Evolutionary conservation across 179 eudicot genomes (phyloP), one percentile per base, ranked within the genome.

Genomic region (Beta macrorhiza): DNA sequence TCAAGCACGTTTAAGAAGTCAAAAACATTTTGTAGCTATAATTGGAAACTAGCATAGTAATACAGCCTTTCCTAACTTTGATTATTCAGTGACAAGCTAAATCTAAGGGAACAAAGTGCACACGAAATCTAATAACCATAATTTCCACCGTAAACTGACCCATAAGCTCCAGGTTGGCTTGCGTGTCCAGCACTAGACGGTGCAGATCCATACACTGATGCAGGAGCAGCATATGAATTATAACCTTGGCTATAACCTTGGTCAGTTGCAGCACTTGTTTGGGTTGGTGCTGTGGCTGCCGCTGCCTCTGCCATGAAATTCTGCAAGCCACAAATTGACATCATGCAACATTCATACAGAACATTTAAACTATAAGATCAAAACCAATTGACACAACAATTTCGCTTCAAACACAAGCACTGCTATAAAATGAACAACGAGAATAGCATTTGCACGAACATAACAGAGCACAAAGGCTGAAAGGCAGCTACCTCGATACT

Each of bases 261-360:
- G 6, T 84, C 90, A 5, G 83, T 37, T 9, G 87, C 45, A 13
- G 74, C 84, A 52, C 74, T 81, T 42, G 89, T 16, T 73, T 84
- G 90, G 67, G 87, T 25, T 76, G 82, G 78, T 12, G 87, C 79
- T 63, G 82, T 76, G 6, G 84, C 88, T 69, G 81, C 85, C 32
- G 85, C 89, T 29, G 90, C 90, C 15, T 84, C 89, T 7, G 90
- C 86, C 89, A 88, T 86, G 87, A 76, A 88, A 56, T 84, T 88
- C 90, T 88, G 89, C 82, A 82, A 58, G 15, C 29, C 62, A 74
- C 15, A 7, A 57, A 77, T 42, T 37, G 14, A 22, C 52, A 20
- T 5, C 10, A 67, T 7, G 4, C 25, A 55, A 22, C 3, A 11
- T 13, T 74, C 65, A 77, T 19, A 65, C 15, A 52, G 12, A 52